These are phyloP conservation scores for Calonectria ilicicola DNA, from an alignment of 2,329 filamentous ascomycete genomes.

Conservation along the genomic window DNA sequence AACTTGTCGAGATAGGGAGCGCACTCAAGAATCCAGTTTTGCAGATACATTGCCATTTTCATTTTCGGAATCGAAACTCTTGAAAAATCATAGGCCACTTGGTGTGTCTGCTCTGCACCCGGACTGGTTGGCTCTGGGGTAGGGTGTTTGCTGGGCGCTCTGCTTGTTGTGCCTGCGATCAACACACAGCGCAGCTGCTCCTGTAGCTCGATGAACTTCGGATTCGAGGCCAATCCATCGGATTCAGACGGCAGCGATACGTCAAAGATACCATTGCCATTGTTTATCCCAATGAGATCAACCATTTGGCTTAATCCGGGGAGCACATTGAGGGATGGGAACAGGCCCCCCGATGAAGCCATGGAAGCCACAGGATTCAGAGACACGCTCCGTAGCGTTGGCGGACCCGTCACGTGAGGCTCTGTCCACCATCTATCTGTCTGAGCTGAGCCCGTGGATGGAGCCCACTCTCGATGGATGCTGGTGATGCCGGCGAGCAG, in stretches of 20 bases:
- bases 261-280: neutral
- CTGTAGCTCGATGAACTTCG: constrained; percentile 57
- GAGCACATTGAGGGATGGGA: neutral
- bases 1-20: constrained; percentile 66
- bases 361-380: neutral
- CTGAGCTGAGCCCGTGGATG: too few relatives aligned
- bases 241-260: constrained; percentile 18
- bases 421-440: neutral
- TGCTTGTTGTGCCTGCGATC: constrained; percentile 47
- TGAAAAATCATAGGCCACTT: constrained; percentile 33
- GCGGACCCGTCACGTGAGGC: neutral
- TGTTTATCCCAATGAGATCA: neutral
- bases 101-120: constrained; percentile 34
- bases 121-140: constrained; percentile 37
- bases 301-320: neutral
- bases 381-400: neutral
- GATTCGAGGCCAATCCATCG: constrained; percentile 51
- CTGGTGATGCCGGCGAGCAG: neutral
- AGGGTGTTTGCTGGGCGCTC: constrained; percentile 43
- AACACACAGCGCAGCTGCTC: constrained; percentile 57
- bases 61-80: constrained; percentile 43
- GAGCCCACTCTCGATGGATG: neutral
- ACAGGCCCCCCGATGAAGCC: neutral
- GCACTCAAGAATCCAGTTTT: constrained; percentile 65
- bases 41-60: constrained; percentile 49